A percentile compares a stretch with the other conserved stretches of the same genome.
Conservation (phyloP, 139 green algal species). For the Chlorokybus atmophyticus region DNA sequence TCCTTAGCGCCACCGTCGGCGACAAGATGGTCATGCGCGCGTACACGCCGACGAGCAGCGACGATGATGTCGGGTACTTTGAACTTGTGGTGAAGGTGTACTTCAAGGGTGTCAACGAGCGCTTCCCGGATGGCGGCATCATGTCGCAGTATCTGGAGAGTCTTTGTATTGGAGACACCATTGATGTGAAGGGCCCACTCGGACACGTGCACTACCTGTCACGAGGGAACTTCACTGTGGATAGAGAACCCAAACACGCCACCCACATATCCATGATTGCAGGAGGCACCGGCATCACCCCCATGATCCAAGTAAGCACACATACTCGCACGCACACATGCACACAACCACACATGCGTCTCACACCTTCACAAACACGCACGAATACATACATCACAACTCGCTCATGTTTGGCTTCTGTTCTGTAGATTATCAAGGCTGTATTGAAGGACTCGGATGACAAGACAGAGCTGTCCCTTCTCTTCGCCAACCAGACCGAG, state of each 20-base stretch:
- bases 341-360: no score
- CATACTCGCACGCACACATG: no score
- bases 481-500: constrained; percentile 80
- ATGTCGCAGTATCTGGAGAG: constrained; percentile 56
- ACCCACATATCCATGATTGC: constrained; percentile 74
- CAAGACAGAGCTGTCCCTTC: constrained; percentile 61
- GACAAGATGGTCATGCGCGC: constrained; percentile 83
- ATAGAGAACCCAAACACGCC: constrained; percentile 12
- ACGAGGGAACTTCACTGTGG: constrained; percentile 26
- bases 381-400: no score
- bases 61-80: constrained; percentile 74
- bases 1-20: constrained; percentile 51
- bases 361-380: no score
- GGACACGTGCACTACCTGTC: constrained; percentile 78
- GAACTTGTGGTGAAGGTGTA: constrained; percentile 91
- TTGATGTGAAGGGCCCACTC: constrained; percentile 86
- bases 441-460: constrained; percentile 66
- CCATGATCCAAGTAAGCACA: constrained; percentile 39
- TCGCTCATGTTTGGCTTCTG: no score
- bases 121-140: constrained; percentile 77
- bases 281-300: constrained; percentile 80
- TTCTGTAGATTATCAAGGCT: constrained; percentile 38
- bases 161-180: constrained; percentile 70
- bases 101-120: constrained; percentile 58
- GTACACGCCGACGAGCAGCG: constrained; percentile 75